Evolutionary conservation across 2,329 filamentous ascomycete genomes (phyloP).

Genomic region (Fusarium heterosporum): DNA sequence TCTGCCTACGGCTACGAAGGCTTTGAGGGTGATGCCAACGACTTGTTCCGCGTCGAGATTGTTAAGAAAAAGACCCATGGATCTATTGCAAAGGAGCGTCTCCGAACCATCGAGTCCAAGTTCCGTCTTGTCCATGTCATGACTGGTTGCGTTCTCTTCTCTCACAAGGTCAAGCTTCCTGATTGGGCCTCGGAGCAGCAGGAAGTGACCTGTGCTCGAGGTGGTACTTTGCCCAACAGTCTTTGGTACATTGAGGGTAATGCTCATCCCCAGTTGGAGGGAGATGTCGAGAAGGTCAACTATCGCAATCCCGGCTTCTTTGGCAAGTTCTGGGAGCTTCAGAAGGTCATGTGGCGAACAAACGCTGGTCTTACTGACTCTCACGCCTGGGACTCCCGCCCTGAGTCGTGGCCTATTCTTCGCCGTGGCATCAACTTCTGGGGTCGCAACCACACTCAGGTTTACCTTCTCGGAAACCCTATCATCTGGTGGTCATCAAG

Average conservation of each 20-base stretch:
- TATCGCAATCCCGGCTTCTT: conserved; percentile 96
- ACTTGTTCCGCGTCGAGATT: conserved; percentile 95
- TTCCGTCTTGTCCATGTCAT: conserved; percentile 96
- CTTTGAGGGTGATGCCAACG: conserved; percentile 96
- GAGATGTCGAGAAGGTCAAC: conserved; percentile 90
- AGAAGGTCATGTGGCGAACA: conserved; percentile 98
- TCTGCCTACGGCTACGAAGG: conserved; percentile 98
- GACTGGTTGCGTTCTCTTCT: conserved; percentile 96
- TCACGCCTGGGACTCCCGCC: conserved; percentile 97
- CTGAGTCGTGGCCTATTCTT: conserved; percentile 91
- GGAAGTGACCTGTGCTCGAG: conserved; percentile 96
- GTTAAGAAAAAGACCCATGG: conserved; percentile 88
- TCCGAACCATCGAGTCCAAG: conserved; percentile 96
- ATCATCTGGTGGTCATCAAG: conserved; percentile 95
- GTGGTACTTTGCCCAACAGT: conserved; percentile 93
- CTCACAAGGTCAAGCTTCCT: conserved; percentile 98
- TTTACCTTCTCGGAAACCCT: conserved; percentile 96
- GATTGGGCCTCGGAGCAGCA: conserved; percentile 99
- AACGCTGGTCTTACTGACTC: conserved; percentile 97
- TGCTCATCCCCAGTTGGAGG: conserved; percentile 80
- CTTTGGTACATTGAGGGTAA: conserved; percentile 97
- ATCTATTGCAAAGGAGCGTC: conserved; percentile 79
- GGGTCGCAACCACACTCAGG: conserved; percentile 92
- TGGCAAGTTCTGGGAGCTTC: conserved; percentile 96
- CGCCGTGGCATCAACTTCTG: conserved; percentile 99